A percentile compares a stretch with the other conserved stretches of the same genome.
Conservation (phyloP, 805 yeast genomes). For the Wickerhamomyces mucosus region DNA sequence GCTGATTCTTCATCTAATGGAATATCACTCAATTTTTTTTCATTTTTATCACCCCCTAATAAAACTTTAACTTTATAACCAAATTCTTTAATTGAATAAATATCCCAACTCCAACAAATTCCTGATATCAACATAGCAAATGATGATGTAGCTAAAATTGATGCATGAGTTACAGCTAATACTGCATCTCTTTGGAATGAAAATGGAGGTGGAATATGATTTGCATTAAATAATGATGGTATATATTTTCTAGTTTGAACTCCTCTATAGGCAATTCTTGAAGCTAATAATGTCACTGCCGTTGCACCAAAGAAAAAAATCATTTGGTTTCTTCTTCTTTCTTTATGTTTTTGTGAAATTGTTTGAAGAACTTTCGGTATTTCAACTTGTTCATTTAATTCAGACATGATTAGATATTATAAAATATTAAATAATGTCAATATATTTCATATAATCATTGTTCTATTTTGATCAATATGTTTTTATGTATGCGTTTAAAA, state of each 20-base stretch:
- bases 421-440: too few species aligned
- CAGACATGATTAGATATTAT: constrained; percentile 7
- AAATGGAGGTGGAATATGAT: constrained; percentile 78
- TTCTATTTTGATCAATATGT: too few species aligned
- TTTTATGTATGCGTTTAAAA: too few species aligned
- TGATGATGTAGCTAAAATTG: constrained; percentile 62
- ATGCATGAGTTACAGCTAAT: constrained; percentile 75
- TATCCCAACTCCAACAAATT: constrained; percentile 71
- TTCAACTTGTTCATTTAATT: background rate
- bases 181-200: constrained; percentile 77
- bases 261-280: constrained; percentile 68
- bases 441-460: too few species aligned
- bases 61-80: constrained; percentile 53
- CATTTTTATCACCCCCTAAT: constrained; percentile 62
- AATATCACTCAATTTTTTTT: constrained; percentile 30
- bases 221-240: constrained; percentile 74
- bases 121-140: constrained; percentile 69
- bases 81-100: constrained; percentile 60
- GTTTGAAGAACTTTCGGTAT: constrained; percentile 11
- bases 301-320: constrained; percentile 65
- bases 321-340: constrained; percentile 64
- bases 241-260: constrained; percentile 57
- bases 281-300: constrained; percentile 57
- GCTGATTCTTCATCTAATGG: constrained; percentile 54
- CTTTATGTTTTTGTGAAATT: constrained; percentile 10